Base-by-base conservation (phyloP, 371 early-diverging fungal species). In the Mucor irregularis region DNA sequence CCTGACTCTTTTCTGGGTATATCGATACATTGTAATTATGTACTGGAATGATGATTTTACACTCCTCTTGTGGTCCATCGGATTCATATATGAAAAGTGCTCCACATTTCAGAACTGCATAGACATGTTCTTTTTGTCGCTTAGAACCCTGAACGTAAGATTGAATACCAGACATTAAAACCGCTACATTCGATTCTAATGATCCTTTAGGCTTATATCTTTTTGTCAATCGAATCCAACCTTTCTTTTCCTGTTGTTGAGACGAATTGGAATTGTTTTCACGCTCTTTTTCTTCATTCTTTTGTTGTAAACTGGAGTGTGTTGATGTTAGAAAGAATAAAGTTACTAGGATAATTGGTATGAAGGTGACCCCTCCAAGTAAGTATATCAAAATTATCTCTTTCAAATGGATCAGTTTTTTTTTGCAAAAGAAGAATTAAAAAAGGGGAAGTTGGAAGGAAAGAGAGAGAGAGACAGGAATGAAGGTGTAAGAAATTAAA, bases 51-150 rank as follows among this genome's bases (percentile, higher is more conserved):
- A 93, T 87, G 21, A 86, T 76, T 26, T 85, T 78, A 66, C 92
- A 92, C n/a, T 63, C 64, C 31, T 65, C 56, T 24, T 84, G 76
- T 44, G 81, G 81, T 14, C 82, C 74, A 47, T 91, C 90, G 34
- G 83, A 79, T 47, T 90, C 90, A 62, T 92, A 95, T 50, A 94
- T 64, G 53, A 90, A 89, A 33, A 95, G 74, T 11, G 89, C 88
- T 37, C 90, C 87, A 59, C 89, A 83, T 39, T 88, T 86, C 30
- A 95, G 65, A 10, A 90, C 89, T 2, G 81, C 92, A 64, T 83
- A 95, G 37, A 80, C 86, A 22, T 61, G 47, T 21, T 68, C 61
- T 29, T 62, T 70, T 33, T 49, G 64, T 9, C 62, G 53, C 48
- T 61, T 67, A 6, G 48, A 40, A 13, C 57, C 52, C 24, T 47